Conservation (phyloP, 495 filamentous ascomycete species). For the Podospora didyma region DNA sequence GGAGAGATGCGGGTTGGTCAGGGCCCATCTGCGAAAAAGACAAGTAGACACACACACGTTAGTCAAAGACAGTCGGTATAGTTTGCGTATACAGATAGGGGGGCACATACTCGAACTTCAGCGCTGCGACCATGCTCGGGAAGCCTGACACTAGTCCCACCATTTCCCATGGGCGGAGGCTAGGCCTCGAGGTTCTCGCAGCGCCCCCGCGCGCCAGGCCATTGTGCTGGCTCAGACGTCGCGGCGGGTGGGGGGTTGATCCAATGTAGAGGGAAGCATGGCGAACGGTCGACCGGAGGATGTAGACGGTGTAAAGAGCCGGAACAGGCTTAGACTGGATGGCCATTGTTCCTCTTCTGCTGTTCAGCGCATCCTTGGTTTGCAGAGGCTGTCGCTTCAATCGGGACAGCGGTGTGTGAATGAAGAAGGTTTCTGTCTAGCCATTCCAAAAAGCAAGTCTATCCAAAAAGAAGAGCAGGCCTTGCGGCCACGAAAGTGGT, state of each 20-base stretch:
- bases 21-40: constrained; percentile 70
- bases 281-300: constrained; percentile 74
- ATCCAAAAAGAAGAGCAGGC: background rate
- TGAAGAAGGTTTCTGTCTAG: background rate
- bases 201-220: constrained; percentile 77
- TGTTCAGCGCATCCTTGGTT: constrained; percentile 1
- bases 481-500: background rate
- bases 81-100: background rate
- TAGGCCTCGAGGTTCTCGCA: constrained; percentile 58
- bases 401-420: background rate
- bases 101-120: constrained; percentile 81
- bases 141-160: constrained; percentile 82
- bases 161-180: constrained; percentile 92
- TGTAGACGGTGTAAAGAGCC: constrained; percentile 63
- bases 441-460: background rate
- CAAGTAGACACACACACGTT: background rate
- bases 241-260: constrained; percentile 79
- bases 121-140: constrained; percentile 74
- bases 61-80: background rate
- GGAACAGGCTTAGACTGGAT: constrained; percentile 46
- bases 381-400: background rate
- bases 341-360: constrained; percentile 24
- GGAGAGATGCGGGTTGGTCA: constrained; percentile 76
- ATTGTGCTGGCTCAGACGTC: constrained; percentile 88
- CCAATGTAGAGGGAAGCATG: constrained; percentile 74